These are phyloP conservation scores for Nigrospora osmanthi DNA, from an alignment of 2,329 filamentous ascomycete genomes.

Conservation along the genomic window DNA sequence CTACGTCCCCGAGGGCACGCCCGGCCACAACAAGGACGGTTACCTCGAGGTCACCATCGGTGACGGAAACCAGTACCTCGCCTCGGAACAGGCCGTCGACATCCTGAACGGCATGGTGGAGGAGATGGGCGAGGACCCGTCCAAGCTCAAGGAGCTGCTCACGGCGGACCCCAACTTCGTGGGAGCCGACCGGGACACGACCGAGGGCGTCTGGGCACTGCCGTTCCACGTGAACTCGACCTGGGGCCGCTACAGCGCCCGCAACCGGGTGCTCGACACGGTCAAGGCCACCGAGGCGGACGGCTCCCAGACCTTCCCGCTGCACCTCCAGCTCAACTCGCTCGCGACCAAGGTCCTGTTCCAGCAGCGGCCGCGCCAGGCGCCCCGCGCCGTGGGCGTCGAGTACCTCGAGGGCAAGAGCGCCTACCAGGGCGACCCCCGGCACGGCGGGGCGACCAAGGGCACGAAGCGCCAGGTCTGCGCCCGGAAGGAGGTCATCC, in stretches of 20 bases:
- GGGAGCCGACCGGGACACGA: slow-evolving; percentile 25
- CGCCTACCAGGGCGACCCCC: slow-evolving; percentile 12
- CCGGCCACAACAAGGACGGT: slow-evolving; percentile 41
- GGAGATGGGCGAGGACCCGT: background rate
- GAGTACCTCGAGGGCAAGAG: slow-evolving; percentile 10
- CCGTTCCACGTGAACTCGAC: slow-evolving; percentile 32
- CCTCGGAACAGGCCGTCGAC: background rate
- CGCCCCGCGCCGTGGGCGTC: slow-evolving; percentile 9
- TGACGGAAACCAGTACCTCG: slow-evolving; percentile 1
- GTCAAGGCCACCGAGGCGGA: slow-evolving; percentile 27
- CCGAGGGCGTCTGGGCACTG: slow-evolving; percentile 37
- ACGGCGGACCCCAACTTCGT: background rate
- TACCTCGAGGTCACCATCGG: slow-evolving; percentile 35
- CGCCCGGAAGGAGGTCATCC: slow-evolving; percentile 18
- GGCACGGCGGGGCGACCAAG: background rate
- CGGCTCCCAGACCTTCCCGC: slow-evolving; percentile 24
- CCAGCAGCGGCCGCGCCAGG: slow-evolving; percentile 3
- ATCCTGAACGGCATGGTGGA: background rate
- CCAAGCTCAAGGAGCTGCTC: background rate
- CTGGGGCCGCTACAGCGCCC: slow-evolving; percentile 35
- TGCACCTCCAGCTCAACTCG: slow-evolving; percentile 29
- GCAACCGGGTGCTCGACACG: slow-evolving; percentile 38
- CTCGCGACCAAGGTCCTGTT: slow-evolving; percentile 12
- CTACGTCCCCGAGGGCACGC: slow-evolving; percentile 21
- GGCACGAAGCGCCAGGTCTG: slow-evolving; percentile 3